Evolutionary conservation across 768 basidiomycete genomes (phyloP), one percentile per base, ranked within the genome.

Genomic region (Chlorophyllum brunneum): DNA sequence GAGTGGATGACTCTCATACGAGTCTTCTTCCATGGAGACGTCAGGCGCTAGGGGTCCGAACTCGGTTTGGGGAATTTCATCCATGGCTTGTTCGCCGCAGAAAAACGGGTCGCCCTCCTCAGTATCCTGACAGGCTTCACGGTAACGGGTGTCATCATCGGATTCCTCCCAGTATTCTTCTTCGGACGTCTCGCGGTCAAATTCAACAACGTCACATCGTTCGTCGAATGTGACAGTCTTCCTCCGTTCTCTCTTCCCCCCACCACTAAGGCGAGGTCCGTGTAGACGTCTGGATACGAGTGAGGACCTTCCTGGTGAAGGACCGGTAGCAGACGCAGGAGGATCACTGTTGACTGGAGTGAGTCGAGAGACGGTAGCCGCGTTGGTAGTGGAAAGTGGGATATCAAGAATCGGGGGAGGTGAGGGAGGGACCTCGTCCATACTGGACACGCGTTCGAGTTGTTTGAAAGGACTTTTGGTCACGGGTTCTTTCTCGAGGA

Each of bases 201-300:
- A 91, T 61, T 92, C 89, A 26, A 92, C 66, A 9, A 94, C 89
- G 55, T 93, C 90, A 58, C 86, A 88, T 9, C 81, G 77, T 56
- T 88, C 85, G 63, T 85, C 78, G 53, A 88, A 94, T 1, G 81
- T 87, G 23, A 94, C 92, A 0, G 81, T 91, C 65, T 91, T 92
- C 55, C 86, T 67, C 24, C 81, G 75, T 59, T 80, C 78, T 18
- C 81, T 75, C 60, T 61, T 75, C 1, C 70, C 68, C 44, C 72
- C 74, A 22, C 72, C 76, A 48, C 75, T 81, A 3, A 79, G 68
- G 26, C 90, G 84, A 4, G 90, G 90, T 2, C 91, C 90, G 58
- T 86, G 85, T 58, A 90, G 76, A 30, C 87, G 79, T 57, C 80
- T 81, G 1, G 83, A 85, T 23, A 87, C 84, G 15, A 89, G 78